Evolutionary conservation across 805 yeast genomes (phyloP).

Genomic region (Danielozyma ontarioensis): DNA sequence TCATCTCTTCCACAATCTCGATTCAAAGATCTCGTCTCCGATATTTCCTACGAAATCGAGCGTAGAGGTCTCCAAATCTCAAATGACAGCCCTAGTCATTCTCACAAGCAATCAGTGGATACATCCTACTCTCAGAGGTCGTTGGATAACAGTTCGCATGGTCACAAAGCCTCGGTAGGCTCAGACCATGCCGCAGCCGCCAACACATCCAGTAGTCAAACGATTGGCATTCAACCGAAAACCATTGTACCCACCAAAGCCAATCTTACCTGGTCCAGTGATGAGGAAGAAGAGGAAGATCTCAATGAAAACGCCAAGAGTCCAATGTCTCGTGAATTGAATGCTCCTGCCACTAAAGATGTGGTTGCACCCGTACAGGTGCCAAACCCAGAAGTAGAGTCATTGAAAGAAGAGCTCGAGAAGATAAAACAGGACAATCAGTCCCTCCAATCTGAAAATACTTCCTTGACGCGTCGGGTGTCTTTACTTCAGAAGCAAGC

Average conservation of each 20-base stretch:
- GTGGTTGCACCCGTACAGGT: not conserved
- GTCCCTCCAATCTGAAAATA: too few relatives aligned
- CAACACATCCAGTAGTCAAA: conserved; percentile 9
- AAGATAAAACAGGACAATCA: not conserved
- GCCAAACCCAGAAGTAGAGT: too few relatives aligned
- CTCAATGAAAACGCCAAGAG: conserved; percentile 5
- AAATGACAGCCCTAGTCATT: conserved; percentile 7
- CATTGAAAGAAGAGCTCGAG: not conserved
- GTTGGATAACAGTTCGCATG: not conserved
- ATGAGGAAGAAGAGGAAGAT: conserved; percentile 59
- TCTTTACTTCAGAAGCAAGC: not conserved
- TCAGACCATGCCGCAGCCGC: conserved; percentile 2
- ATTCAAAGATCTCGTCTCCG: conserved; percentile 87
- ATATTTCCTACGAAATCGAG: conserved; percentile 81
- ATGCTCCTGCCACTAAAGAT: not conserved
- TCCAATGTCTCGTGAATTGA: conserved; percentile 3
- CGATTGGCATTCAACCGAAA: conserved; percentile 51
- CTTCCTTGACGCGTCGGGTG: not conserved
- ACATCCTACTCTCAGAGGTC: conserved; percentile 1
- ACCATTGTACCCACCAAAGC: conserved; percentile 84
- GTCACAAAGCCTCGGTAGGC: conserved; percentile 5
- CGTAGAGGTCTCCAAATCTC: conserved; percentile 56
- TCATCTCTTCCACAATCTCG: conserved; percentile 76
- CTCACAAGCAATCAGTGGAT: conserved; percentile 1
- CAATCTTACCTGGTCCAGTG: conserved; percentile 82